Base-by-base conservation (phyloP, 495 filamentous ascomycete genomes). In the Mycothermus thermophilus region DNA sequence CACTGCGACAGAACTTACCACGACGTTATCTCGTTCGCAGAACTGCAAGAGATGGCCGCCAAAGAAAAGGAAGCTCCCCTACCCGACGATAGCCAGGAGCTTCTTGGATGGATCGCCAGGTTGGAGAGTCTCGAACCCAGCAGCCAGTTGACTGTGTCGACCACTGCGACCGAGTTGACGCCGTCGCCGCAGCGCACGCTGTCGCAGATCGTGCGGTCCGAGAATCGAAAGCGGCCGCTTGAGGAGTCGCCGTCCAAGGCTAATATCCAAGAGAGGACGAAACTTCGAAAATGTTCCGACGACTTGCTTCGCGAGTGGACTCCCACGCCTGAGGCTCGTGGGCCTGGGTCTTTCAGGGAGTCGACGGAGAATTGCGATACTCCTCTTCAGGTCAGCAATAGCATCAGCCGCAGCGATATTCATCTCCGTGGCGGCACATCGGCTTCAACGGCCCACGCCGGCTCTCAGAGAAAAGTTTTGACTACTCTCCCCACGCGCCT, bases 101-200 rank as follows among this genome's bases (percentile, higher is more conserved):
- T 67, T 42, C 55, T 58, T 2, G 40, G 57, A 1, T 82, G 76
- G 74, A 50, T 64, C 18, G 59, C 65, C 9, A 67, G 64, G 5
- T 45, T 82, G 8, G 66, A 72, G 34, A 41, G 46, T 25, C 58
- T 66, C 1, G 67, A 68, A 32, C 54, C 56, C 5, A 36, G 27
- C 16, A 48, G 36, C 22, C 46, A 49, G 23, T 38, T 35, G 22
- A 49, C 44, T n/a, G 23, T 37, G 8, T 28, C 32, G 3, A 41
- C 43, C 2, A 16, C 20, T n/a, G 16, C 24, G 10, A 28, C 25
- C 12, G n/a, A 21, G 10, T 18, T 17, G 9, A 37, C 40, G 2
- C 38, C 35, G 4, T 46, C 34, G 3, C 22, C 29, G 13, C 30
- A 15, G n/a, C 20, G 8, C n/a, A n/a, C n/a, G n/a, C n/a, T n/a